Evolutionary conservation across 805 yeast species (phyloP).

Genomic region (Cyberlindnera meyerae): DNA sequence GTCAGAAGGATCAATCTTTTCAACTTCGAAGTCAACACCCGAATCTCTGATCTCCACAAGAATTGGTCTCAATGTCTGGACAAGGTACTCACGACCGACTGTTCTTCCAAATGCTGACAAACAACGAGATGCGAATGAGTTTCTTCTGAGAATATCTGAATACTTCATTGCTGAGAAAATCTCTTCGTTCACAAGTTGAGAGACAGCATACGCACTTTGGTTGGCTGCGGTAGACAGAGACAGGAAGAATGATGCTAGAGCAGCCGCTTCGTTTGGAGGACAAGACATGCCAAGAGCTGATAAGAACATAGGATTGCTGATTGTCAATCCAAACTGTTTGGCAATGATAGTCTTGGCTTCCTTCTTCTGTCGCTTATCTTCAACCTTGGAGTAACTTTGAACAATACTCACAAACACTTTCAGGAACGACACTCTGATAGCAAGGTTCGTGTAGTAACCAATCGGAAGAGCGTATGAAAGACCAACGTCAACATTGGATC

Average conservation of each 20-base stretch:
- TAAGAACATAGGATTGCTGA: slow-evolving; percentile 39
- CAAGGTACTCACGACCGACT: slow-evolving; percentile 59
- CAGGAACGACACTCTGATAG: slow-evolving; percentile 67
- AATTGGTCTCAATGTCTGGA: slow-evolving; percentile 48
- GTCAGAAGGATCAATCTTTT: slow-evolving; percentile 38
- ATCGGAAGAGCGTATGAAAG: slow-evolving; percentile 69
- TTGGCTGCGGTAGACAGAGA: slow-evolving; percentile 46
- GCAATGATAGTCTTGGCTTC: no score
- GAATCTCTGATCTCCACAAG: slow-evolving; percentile 47
- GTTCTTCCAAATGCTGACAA: slow-evolving; percentile 65
- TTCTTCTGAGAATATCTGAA: slow-evolving; percentile 72
- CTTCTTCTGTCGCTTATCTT: slow-evolving; percentile 23
- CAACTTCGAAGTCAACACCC: slow-evolving; percentile 59
- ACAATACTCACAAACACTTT: slow-evolving; percentile 72
- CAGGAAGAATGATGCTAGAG: slow-evolving; percentile 61
- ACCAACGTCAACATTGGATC: slow-evolving; percentile 73
- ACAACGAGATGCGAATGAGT: slow-evolving; percentile 76
- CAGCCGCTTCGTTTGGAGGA: slow-evolving; percentile 64
- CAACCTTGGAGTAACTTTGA: slow-evolving; percentile 25
- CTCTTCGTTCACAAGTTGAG: slow-evolving; percentile 55
- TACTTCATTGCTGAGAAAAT: slow-evolving; percentile 55
- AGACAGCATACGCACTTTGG: slow-evolving; percentile 43
- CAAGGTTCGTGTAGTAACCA: slow-evolving; percentile 65
- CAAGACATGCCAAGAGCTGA: slow-evolving; percentile 56
- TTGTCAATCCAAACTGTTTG: slow-evolving; percentile 27